Base-by-base conservation (phyloP, 176 grass and related monocot genomes). In the Phyllostachys edulis region DNA sequence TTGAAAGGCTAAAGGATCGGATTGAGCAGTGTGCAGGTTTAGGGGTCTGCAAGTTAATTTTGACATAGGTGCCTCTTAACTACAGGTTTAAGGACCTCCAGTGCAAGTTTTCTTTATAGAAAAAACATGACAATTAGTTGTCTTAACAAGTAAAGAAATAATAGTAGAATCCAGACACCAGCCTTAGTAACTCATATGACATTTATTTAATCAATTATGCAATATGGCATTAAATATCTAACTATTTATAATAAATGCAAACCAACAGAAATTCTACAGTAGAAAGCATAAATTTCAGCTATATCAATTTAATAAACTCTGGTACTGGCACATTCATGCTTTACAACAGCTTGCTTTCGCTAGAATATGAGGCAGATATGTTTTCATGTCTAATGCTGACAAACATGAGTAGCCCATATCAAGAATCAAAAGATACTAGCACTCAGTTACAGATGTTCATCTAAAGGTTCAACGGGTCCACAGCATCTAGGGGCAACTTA, bases 181-280 rank as follows among this genome's bases (percentile, higher is more conserved):
- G 16, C 27, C 14, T 24, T 60, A 52, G 71, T 54, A 54, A 36
- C 27, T 74, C 17, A 36, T 74, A 36, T 74, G 47, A 49, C 50
- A 52, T 49, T 34, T 34, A 21, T 54, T 74, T 51, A 71, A 27
- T 9, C 29, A 36, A 51, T 32, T 20, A 47, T 34, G 16, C 49
- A 52, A 73, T 27, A 49, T 51, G 3, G 38, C 63, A 0, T 9
- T 18, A 26, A 52, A 73, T 73, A 52, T 51, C 26, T 51, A 52
- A 73, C 71, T 73, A 70, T n/a, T 70, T 41, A 56, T 70, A 26
- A 70, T 44, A 32, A 73, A 51, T 73, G 71, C 26, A 52, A 51
- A 27, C n/a, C 17, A 51, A 52, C 2, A 56, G n/a, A 23, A 46
- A 17, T 52, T 73, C 46, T 51, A 52, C 71, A 20, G 26, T 34